Percentiles rank a stretch among this genome's conserved stretches.
Conservation (phyloP, 2,329 filamentous ascomycete species). For the Corniculantispora saksenae region DNA sequence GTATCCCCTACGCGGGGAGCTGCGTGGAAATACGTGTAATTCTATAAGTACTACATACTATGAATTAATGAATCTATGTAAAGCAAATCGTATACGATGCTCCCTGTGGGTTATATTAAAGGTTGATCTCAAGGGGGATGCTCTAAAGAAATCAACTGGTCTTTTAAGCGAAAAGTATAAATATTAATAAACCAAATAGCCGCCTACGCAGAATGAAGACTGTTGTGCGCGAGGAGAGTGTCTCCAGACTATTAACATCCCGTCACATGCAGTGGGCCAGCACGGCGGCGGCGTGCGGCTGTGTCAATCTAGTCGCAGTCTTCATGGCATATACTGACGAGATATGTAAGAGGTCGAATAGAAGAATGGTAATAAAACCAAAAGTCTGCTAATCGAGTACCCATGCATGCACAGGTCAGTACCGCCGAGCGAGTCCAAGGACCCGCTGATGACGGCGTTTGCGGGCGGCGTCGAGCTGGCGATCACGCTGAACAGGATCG, state of each 20-base stretch:
- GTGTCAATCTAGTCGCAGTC: slow-evolving; percentile 82
- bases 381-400: no score
- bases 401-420: no score
- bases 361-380: no score
- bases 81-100: background rate
- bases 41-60: background rate
- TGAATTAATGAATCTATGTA: background rate
- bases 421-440: no score
- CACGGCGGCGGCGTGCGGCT: slow-evolving; percentile 75
- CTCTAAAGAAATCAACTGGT: background rate
- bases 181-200: background rate
- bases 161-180: background rate
- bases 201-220: slow-evolving; percentile 90
- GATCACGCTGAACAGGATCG: no score
- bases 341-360: no score
- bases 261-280: slow-evolving; percentile 59
- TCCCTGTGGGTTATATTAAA: background rate
- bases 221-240: slow-evolving; percentile 68
- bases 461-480: no score
- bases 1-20: background rate
- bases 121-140: background rate
- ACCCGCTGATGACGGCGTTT: no score
- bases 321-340: slow-evolving; percentile 90
- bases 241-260: slow-evolving; percentile 46
- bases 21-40: background rate